Base-by-base conservation (phyloP, 1,284 basidiomycete genomes). In the Cutaneotrichosporon cyanovorans region DNA sequence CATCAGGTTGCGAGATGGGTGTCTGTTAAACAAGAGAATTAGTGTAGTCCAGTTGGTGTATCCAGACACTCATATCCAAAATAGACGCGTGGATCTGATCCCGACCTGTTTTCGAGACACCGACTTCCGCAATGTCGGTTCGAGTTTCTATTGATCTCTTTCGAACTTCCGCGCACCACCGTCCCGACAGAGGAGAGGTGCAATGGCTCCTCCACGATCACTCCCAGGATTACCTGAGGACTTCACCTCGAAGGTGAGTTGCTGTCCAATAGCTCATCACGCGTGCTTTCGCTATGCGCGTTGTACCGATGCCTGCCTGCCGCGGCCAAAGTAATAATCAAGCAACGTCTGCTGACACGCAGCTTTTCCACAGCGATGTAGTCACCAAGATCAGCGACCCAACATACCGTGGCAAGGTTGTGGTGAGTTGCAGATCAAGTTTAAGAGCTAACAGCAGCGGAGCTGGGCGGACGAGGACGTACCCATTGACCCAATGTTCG, bases 401-500 rank as follows among this genome's bases (percentile, higher is more conserved):
- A 6, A 30, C 19, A 14, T 59, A 55, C 34, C 54, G 60, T 31
- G 63, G 49, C 25, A 60, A 60, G 51, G 63, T 66, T 2, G 42
- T 68, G 23, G 64, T 68, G 34, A 53, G 62, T 55, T 20, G 14
- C 11, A 8, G 21, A 6, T 3, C 18, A 9, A 23, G 8, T 22
- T 11, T 10, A 4, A n/a, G 7, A 28, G 21, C 41, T 46, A 31
- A 48, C 42, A 7, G 23, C 37, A 68, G 66, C 58, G 66, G 45
- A 61, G 57, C 21, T 69, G 66, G 66, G 53, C 59, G 14, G 63
- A 65, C 44, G 66, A 69, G 36, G 66, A 66, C 42, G 59, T 49
- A 12, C 57, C 55, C 5, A 57, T 57, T 4, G 49, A 57, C 11
- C 49, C 50, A 2, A 38, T 35, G 7, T 53, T 87, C 64, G 83